These are phyloP conservation scores for Brassica rapa DNA, from an alignment of 345 rosid species.

Conservation along the genomic window DNA sequence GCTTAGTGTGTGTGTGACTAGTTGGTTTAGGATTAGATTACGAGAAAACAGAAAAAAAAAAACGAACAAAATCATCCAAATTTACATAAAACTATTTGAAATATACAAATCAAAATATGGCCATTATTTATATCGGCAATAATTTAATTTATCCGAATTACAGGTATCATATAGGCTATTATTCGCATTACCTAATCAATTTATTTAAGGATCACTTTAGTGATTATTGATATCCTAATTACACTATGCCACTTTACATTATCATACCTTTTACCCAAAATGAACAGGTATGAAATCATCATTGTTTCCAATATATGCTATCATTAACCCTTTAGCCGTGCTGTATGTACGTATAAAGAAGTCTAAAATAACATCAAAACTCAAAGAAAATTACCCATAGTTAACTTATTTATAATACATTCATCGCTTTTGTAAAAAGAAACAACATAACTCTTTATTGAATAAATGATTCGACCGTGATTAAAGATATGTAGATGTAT, in stretches of 20 bases:
- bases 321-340: not conserved
- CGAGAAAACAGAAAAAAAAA: no score
- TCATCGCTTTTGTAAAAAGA: not conserved
- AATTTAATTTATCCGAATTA: no score
- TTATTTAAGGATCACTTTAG: no score
- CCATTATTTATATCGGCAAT: no score
- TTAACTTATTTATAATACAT: not conserved
- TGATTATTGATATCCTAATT: not conserved
- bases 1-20: no score
- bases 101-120: no score
- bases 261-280: not conserved
- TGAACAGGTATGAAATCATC: not conserved
- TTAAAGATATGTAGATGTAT: not conserved
- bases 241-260: not conserved
- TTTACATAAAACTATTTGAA: no score
- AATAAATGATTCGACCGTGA: not conserved
- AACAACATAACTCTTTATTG: not conserved
- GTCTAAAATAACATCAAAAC: not conserved
- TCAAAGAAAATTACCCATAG: not conserved
- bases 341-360: not conserved
- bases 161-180: no score
- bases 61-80: no score
- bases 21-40: no score
- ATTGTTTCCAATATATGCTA: not conserved
- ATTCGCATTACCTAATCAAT: no score